These are phyloP conservation scores for Tephrocybe sp. DNA, from an alignment of 768 basidiomycete species.

Conservation along the genomic window DNA sequence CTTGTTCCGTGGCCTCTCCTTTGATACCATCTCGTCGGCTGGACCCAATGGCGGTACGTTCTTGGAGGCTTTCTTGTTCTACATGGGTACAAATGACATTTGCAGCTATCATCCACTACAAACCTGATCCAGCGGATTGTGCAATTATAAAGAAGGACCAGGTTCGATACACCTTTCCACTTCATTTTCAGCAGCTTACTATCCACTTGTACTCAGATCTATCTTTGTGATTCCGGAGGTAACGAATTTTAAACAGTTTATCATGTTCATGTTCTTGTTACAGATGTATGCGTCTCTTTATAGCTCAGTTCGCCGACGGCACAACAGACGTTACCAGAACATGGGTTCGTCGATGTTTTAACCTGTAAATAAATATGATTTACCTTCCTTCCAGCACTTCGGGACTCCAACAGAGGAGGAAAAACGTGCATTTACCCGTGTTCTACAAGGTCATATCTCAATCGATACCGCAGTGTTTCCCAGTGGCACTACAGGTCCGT, in stretches of 20 bases:
- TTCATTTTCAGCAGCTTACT: background rate
- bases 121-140: conserved; percentile 72
- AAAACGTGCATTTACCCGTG: conserved; percentile 86
- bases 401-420: conserved; percentile 82
- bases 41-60: conserved; percentile 86
- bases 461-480: conserved; percentile 88
- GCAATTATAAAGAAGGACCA: conserved; percentile 76
- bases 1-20: conserved; percentile 85
- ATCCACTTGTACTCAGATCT: conserved; percentile 30
- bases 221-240: conserved; percentile 83
- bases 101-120: conserved; percentile 91
- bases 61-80: background rate
- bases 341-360: conserved; percentile 49
- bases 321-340: conserved; percentile 96
- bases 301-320: conserved; percentile 58
- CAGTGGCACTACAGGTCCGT: conserved; percentile 68
- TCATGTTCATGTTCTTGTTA: too few species aligned
- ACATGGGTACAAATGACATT: background rate
- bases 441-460: conserved; percentile 88
- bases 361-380: too few species aligned
- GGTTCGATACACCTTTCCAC: conserved; percentile 32
- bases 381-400: conserved; percentile 64
- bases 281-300: background rate
- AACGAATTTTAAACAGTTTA: background rate
- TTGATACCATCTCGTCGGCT: conserved; percentile 88